Conservation (phyloP, 805 yeast genomes). For the Zygotorulaspora florentina region DNA sequence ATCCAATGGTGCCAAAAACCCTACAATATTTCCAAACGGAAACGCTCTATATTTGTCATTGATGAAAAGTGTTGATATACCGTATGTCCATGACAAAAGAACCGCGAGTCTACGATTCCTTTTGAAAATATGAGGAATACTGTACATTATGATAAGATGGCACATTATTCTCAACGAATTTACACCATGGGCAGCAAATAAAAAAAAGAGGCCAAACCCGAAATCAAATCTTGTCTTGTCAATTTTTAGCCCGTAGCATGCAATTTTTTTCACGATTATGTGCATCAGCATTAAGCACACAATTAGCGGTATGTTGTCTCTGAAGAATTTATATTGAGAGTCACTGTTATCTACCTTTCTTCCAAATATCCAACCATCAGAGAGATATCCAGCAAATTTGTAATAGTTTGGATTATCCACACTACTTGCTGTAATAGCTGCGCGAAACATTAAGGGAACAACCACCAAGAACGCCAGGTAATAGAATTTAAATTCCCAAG, state of each 20-base stretch:
- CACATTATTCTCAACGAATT: constrained; percentile 57
- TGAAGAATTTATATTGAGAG: constrained; percentile 78
- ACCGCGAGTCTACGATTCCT: constrained; percentile 39
- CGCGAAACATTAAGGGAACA: constrained; percentile 77
- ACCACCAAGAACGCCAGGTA: constrained; percentile 56
- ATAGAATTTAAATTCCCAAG: constrained; percentile 72
- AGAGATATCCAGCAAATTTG: constrained; percentile 53
- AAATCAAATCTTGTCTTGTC: constrained; percentile 66
- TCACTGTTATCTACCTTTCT: constrained; percentile 92
- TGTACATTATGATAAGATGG: constrained; percentile 54
- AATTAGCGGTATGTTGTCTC: constrained; percentile 70
- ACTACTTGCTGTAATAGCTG: constrained; percentile 78
- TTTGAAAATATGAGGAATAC: constrained; percentile 24
- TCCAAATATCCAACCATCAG: constrained; percentile 87
- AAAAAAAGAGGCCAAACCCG: constrained; percentile 61
- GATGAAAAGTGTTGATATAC: constrained; percentile 69
- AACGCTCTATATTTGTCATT: constrained; percentile 64
- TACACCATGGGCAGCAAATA: constrained; percentile 76
- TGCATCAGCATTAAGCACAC: constrained; percentile 55
- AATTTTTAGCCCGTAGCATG: constrained; percentile 23
- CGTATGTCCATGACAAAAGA: constrained; percentile 65
- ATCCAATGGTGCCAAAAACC: constrained; percentile 52
- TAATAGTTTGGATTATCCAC: constrained; percentile 71
- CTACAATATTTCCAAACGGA: constrained; percentile 43
- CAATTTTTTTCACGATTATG: constrained; percentile 42